phyloP scores from a whole-genome alignment of 371 early-diverging fungal genomes.

The Chytridiales sp. region DNA sequence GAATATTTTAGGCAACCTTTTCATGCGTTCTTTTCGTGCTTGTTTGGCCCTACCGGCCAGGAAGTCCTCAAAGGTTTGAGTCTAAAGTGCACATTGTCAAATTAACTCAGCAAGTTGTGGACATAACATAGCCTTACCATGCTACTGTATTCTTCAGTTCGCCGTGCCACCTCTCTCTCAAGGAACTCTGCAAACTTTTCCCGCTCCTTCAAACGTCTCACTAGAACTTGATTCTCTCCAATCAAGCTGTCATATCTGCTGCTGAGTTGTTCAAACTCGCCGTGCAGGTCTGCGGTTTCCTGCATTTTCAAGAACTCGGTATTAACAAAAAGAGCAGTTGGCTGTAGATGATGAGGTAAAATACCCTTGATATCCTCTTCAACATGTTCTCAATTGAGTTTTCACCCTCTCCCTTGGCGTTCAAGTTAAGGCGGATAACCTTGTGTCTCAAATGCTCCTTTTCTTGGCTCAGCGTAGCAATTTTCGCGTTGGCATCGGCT shows the following conservation, averaged over 20 bases:
- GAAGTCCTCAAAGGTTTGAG: slow-evolving; percentile 59
- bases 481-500: slow-evolving; percentile 38
- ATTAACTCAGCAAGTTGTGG: background rate
- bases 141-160: slow-evolving; percentile 47
- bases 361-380: slow-evolving; percentile 50
- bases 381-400: slow-evolving; percentile 58
- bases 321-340: background rate
- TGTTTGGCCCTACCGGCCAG: slow-evolving; percentile 42
- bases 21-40: slow-evolving; percentile 40
- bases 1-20: slow-evolving; percentile 22
- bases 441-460: slow-evolving; percentile 58
- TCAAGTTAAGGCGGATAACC: slow-evolving; percentile 54
- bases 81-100: slow-evolving; percentile 27
- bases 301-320: slow-evolving; percentile 1
- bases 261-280: slow-evolving; percentile 45
- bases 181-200: slow-evolving; percentile 50
- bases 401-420: slow-evolving; percentile 57
- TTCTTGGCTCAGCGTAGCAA: slow-evolving; percentile 43
- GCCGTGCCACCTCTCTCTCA: slow-evolving; percentile 48
- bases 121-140: slow-evolving; percentile 37
- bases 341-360: background rate
- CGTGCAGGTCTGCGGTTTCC: slow-evolving; percentile 47
- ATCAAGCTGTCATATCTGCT: slow-evolving; percentile 41
- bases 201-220: slow-evolving; percentile 43
- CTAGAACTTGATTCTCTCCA: slow-evolving; percentile 40